phyloP scores from a whole-genome alignment of 139 green algal species.

The Micractinium conductrix region DNA sequence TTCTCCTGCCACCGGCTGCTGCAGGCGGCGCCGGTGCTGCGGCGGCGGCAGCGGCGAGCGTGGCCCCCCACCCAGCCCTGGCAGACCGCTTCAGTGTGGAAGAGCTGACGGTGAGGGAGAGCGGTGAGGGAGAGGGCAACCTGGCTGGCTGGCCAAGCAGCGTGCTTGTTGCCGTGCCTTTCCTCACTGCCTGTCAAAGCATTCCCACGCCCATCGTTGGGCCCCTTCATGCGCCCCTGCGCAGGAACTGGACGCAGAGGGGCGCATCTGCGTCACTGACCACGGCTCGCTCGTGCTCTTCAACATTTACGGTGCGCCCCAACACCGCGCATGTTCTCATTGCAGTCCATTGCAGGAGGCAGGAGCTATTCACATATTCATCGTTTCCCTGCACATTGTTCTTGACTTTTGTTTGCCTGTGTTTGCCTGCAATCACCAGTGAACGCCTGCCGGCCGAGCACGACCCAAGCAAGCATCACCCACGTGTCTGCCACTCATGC shows the following conservation, averaged over 20 bases:
- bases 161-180: neutral
- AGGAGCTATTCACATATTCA: too few relatives aligned
- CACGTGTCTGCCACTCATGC: too few relatives aligned
- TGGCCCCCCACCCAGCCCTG: slow-evolving; percentile 1
- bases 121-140: too few relatives aligned
- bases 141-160: neutral
- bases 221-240: neutral
- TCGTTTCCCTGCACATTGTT: too few relatives aligned
- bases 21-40: neutral
- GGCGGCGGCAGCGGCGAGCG: neutral
- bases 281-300: slow-evolving; percentile 67
- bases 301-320: slow-evolving; percentile 54
- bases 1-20: neutral
- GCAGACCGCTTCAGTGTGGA: neutral
- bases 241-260: slow-evolving; percentile 62
- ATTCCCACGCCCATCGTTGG: neutral
- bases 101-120: slow-evolving; percentile 30
- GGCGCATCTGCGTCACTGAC: slow-evolving; percentile 63
- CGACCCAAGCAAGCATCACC: too few relatives aligned
- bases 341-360: too few relatives aligned
- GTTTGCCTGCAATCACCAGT: too few relatives aligned
- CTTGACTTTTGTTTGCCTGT: too few relatives aligned
- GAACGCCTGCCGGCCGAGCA: too few relatives aligned
- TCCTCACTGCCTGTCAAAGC: neutral
- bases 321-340: too few relatives aligned